Percentiles rank a stretch among this genome's conserved stretches.
Evolutionary conservation across 345 rosid species (phyloP).

Genomic region (Microcos paniculata): DNA sequence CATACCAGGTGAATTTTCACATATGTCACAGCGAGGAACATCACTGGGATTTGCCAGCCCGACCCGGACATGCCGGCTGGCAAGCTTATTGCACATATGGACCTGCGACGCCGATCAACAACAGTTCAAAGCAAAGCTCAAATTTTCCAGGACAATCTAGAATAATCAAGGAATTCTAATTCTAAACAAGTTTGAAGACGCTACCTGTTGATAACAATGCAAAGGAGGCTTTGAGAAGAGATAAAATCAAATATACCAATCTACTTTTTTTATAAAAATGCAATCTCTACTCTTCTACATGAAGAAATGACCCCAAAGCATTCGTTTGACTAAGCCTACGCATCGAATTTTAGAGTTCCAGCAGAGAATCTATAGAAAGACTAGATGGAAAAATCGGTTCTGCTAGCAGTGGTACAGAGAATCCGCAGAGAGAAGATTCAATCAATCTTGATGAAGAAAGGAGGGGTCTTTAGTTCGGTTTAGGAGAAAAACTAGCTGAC

Average conservation of each 20-base stretch:
- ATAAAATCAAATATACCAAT: not conserved
- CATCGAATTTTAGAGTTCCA: not conserved
- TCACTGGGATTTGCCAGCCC: slow-evolving; percentile 70
- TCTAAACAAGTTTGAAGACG: not conserved
- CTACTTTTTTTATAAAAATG: not conserved
- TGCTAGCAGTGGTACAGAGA: not conserved
- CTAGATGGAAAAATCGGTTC: not conserved
- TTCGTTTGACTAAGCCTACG: not conserved
- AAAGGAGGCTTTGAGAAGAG: not conserved
- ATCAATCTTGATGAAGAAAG: slow-evolving; percentile 9
- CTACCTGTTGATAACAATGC: not conserved
- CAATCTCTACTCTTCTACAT: not conserved
- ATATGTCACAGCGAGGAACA: slow-evolving; percentile 74
- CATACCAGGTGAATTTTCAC: slow-evolving; percentile 80
- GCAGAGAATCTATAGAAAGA: not conserved
- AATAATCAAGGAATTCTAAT: not conserved
- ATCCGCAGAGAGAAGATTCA: not conserved
- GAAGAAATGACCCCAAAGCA: not conserved
- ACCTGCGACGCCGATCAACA: slow-evolving; percentile 44
- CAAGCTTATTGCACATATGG: slow-evolving; percentile 81
- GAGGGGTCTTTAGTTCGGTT: not conserved
- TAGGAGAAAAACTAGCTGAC: not conserved
- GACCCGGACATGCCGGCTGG: slow-evolving; percentile 77
- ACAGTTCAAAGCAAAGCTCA: slow-evolving; percentile 5
- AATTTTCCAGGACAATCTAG: not conserved